Evolutionary conservation across 1,284 basidiomycete species (phyloP), one percentile per base, ranked within the genome.

Genomic region (Hortiboletus rubellus): DNA sequence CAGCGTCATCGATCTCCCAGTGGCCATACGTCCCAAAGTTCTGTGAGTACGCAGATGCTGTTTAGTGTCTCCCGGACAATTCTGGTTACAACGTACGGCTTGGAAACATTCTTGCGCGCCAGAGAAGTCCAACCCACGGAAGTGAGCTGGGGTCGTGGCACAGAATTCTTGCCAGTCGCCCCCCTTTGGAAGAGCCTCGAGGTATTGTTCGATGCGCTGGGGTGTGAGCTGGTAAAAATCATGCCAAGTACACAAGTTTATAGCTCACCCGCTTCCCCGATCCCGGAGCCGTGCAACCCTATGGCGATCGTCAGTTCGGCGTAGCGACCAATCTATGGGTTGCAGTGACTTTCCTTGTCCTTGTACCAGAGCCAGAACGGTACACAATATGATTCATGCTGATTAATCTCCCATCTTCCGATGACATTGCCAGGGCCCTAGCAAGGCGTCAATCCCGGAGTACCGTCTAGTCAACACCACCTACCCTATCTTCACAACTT

Each of bases 161-260:
- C 68, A 69, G 30, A 71, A 71, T 44, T 72, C 69, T 14, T 60
- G 54, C 70, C 66, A 69, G 37, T 67, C 66, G 3, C 58, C 17
- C 15, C 60, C 68, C 7, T 24, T 18, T 30, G 69, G 66, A 38
- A 70, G 51, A 22, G 63, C 67, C 7, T 70, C 59, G 11, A 72
- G 38, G 40, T 61, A 65, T 12, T 71, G 68, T 33, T 71, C 61
- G 12, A 68, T 56, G 2, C 52, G 61, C 66, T 67, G 27, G 7
- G 10, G 22, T 3, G 7, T 24, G 8, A 22, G 18, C 1, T 7
- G 2, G 31, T 45, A 6, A 40, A 5, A 41, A 34, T 11, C 30
- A 33, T 9, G 3, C 30, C 48, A 22, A 22, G n/a, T 6, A 22
- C 33, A 38, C 24, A 11, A 17, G 43, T 22, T 24, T 33, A 15